phyloP scores from a whole-genome alignment of 2,329 filamentous ascomycete species.

The Ascochyta clinopodiicola region DNA sequence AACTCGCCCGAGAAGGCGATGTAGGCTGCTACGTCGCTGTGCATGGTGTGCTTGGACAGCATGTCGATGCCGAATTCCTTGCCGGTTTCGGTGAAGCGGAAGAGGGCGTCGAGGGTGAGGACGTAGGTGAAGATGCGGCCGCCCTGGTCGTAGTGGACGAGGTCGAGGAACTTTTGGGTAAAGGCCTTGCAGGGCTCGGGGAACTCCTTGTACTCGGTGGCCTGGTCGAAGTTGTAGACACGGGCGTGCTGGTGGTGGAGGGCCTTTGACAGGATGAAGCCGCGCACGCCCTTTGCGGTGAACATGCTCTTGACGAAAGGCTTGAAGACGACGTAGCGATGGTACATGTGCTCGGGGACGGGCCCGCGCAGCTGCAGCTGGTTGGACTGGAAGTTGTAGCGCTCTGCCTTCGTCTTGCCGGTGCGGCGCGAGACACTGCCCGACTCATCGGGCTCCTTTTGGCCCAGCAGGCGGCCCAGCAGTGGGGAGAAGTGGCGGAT shows the following conservation, averaged over 20 bases:
- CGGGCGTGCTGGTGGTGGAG: constrained; percentile 88
- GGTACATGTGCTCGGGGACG: constrained; percentile 80
- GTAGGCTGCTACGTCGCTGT: constrained; percentile 89
- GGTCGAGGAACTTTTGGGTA: constrained; percentile 79
- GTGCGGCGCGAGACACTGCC: constrained; percentile 48
- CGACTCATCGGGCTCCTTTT: constrained; percentile 59
- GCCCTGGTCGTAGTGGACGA: constrained; percentile 85
- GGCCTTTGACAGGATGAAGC: constrained; percentile 80
- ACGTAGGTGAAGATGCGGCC: constrained; percentile 91
- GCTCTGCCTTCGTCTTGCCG: constrained; percentile 60
- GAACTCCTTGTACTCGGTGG: constrained; percentile 75
- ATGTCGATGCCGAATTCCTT: constrained; percentile 95
- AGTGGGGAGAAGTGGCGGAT: constrained; percentile 87
- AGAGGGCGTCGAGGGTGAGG: constrained; percentile 81
- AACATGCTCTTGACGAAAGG: constrained; percentile 93
- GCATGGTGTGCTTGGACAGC: constrained; percentile 95
- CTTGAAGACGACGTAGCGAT: constrained; percentile 91
- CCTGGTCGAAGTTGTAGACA: constrained; percentile 85
- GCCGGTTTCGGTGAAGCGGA: constrained; percentile 93
- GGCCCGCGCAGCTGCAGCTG: constrained; percentile 88
- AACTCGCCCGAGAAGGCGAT: constrained; percentile 94
- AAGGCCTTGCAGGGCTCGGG: constrained; percentile 71
- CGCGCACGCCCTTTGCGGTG: constrained; percentile 75
- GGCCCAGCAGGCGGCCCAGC: constrained; percentile 79
- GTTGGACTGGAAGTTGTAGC: constrained; percentile 92